Conservation (phyloP, 1,139 yeast species). For the Lodderomyces orthopsilosis region DNA sequence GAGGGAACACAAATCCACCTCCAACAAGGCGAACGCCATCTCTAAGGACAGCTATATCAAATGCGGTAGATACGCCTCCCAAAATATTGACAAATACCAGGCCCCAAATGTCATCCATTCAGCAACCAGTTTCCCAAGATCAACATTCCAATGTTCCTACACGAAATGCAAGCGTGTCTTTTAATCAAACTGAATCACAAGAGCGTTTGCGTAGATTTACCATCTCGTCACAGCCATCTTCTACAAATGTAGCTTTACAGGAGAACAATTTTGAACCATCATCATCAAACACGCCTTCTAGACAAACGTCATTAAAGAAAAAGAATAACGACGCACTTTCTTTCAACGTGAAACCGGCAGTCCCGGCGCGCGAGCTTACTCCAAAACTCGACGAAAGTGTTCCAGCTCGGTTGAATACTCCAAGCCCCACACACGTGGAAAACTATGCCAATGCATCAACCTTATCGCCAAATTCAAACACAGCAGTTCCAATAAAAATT, state of each 20-base stretch:
- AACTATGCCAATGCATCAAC: not conserved
- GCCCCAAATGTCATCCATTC: conserved; percentile 3
- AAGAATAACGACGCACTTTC: conserved; percentile 1
- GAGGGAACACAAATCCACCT: not conserved
- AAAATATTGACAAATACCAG: conserved; percentile 9
- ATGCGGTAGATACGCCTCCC: conserved; percentile 7
- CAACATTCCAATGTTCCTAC: conserved; percentile 7
- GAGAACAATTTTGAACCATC: conserved; percentile 6
- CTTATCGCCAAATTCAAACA: conserved; percentile 6
- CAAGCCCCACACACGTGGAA: not conserved
- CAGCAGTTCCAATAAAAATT: conserved; percentile 22
- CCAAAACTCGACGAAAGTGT: not conserved
- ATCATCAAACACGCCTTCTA: conserved; percentile 10
- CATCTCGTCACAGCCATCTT: conserved; percentile 44
- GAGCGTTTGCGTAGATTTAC: conserved; percentile 45
- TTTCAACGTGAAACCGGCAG: not conserved
- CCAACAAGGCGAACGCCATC: conserved; percentile 7
- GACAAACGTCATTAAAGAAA: conserved; percentile 11
- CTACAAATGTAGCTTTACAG: conserved; percentile 19
- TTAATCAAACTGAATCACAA: conserved; percentile 36
- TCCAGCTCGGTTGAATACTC: not conserved
- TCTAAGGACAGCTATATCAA: conserved; percentile 1
- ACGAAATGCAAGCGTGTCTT: conserved; percentile 33
- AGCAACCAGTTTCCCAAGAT: conserved; percentile 2
- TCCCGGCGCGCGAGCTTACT: not conserved